Conservation (phyloP, 768 basidiomycete genomes). For the Suillus decipiens region DNA sequence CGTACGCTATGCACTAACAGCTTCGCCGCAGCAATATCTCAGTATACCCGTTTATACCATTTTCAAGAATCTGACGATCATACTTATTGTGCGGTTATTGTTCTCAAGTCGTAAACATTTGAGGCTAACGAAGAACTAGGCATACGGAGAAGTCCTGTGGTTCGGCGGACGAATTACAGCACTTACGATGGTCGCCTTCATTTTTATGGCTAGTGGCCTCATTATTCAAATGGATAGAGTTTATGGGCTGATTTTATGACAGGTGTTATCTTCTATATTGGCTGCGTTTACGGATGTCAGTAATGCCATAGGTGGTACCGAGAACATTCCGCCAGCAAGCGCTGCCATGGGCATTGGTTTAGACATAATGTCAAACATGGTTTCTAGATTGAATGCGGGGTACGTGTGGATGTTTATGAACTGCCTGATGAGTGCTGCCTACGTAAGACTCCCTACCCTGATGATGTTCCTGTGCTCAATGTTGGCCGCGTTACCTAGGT, state of each 20-base stretch:
- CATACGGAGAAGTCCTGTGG: slow-evolving; percentile 97
- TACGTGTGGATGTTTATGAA: slow-evolving; percentile 98
- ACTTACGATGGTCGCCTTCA: slow-evolving; percentile 86
- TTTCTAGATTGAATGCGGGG: slow-evolving; percentile 68
- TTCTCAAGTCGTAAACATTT: slow-evolving; percentile 2
- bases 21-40: slow-evolving; percentile 77
- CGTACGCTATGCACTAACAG: slow-evolving; percentile 1
- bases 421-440: slow-evolving; percentile 86
- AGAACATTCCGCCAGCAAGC: slow-evolving; percentile 28
- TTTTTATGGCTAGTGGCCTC: slow-evolving; percentile 73
- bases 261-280: slow-evolving; percentile 92
- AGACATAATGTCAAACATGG: slow-evolving; percentile 43
- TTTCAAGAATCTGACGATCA: slow-evolving; percentile 99
- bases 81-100: slow-evolving; percentile 75
- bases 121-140: slow-evolving; percentile 45
- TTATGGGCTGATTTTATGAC: slow-evolving; percentile 6
- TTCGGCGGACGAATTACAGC: slow-evolving; percentile 89
- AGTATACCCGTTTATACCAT: slow-evolving; percentile 98
- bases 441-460: slow-evolving; percentile 53
- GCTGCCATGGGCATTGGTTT: slow-evolving; percentile 30
- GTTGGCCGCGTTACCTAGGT: slow-evolving; percentile 52
- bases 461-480: neutral
- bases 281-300: slow-evolving; percentile 93
- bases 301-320: slow-evolving; percentile 35
- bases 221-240: neutral